Conservation (phyloP, 352 stramenopile genomes). For the Halophytophthora polymorphica region DNA sequence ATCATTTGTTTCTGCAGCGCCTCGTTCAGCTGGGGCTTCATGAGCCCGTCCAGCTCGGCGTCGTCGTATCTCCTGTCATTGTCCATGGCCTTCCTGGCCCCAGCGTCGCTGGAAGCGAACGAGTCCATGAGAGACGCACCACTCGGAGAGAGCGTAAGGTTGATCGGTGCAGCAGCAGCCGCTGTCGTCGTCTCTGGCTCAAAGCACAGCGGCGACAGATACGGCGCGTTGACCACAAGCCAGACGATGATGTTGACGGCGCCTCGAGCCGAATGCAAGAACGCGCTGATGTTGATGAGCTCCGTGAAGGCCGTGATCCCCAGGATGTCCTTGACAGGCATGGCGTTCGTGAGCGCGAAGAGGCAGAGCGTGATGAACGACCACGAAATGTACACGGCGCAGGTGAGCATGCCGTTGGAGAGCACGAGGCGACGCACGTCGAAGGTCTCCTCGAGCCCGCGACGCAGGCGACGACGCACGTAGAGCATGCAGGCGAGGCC, state of each 20-base stretch:
- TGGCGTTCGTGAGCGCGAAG: conserved; percentile 62
- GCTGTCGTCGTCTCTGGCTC: conserved; percentile 12
- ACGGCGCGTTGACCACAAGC: conserved; percentile 73
- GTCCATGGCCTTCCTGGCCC: neutral
- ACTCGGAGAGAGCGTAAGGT: neutral
- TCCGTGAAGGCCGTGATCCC: conserved; percentile 41
- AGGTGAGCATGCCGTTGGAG: conserved; percentile 74
- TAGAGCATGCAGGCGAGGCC: conserved; percentile 69
- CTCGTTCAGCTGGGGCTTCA: conserved; percentile 85
- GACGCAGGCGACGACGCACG: conserved; percentile 67
- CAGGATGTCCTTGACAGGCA: conserved; percentile 33
- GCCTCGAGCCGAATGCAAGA: conserved; percentile 72
- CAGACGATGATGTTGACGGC: conserved; percentile 86
- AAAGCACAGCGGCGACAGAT: conserved; percentile 38
- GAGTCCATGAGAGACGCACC: conserved; percentile 9
- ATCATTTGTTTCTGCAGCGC: conserved; percentile 86
- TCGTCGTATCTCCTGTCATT: conserved; percentile 3
- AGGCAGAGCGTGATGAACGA: conserved; percentile 68
- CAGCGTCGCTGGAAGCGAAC: conserved; percentile 13
- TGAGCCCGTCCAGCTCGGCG: conserved; percentile 32
- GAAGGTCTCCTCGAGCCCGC: conserved; percentile 82
- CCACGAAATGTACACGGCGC: conserved; percentile 84
- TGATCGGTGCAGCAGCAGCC: neutral
- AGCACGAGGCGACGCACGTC: conserved; percentile 78
- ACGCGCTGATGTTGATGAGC: conserved; percentile 74